These are phyloP conservation scores for Suhomyces sp. DNA, from an alignment of 805 yeast genomes.

Conservation along the genomic window DNA sequence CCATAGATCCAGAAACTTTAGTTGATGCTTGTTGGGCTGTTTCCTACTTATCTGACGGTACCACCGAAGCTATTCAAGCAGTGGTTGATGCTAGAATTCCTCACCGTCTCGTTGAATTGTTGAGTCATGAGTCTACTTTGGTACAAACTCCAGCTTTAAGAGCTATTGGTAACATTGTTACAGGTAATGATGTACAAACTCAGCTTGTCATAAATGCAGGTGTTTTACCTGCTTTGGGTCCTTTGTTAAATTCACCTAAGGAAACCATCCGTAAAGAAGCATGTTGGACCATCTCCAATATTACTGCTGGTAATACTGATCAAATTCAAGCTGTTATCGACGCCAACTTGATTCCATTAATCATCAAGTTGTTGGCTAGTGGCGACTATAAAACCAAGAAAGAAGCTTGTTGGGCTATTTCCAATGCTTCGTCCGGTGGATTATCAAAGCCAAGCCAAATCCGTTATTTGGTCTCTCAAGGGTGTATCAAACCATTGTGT, in stretches of 20 bases:
- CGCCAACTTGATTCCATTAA: constrained; percentile 88
- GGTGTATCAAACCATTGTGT: constrained; percentile 96
- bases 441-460: constrained; percentile 89
- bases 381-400: constrained; percentile 96
- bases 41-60: constrained; percentile 90
- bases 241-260: constrained; percentile 77
- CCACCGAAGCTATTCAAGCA: constrained; percentile 90
- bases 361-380: constrained; percentile 69
- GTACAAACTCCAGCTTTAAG: constrained; percentile 97
- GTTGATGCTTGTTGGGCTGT: constrained; percentile 99
- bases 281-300: constrained; percentile 97
- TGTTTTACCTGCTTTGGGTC: constrained; percentile 80
- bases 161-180: constrained; percentile 96
- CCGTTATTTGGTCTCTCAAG: constrained; percentile 88
- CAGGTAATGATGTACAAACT: constrained; percentile 95
- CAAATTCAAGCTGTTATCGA: constrained; percentile 98
- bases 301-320: constrained; percentile 94
- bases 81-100: constrained; percentile 97
- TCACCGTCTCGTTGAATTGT: constrained; percentile 85
- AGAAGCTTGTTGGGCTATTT: constrained; percentile 99
- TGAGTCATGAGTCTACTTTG: constrained; percentile 76
- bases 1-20: constrained; percentile 88
- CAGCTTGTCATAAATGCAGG: constrained; percentile 93
- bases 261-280: constrained; percentile 96
- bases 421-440: constrained; percentile 97